phyloP scores from a whole-genome alignment of 345 rosid species.

The Passiflora organensis region DNA sequence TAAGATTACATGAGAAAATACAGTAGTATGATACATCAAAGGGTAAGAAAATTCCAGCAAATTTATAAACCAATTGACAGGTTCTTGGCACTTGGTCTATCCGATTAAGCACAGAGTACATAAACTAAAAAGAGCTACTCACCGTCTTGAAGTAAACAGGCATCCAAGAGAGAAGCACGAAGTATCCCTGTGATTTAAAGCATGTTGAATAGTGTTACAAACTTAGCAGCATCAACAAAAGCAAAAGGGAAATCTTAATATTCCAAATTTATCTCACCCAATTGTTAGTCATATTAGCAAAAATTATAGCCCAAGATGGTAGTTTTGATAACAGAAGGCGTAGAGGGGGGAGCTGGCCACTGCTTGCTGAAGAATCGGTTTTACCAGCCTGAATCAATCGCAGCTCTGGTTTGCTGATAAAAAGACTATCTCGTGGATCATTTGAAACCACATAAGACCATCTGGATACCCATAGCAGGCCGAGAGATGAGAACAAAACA shows the following conservation, averaged over 20 bases:
- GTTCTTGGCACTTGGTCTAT: neutral
- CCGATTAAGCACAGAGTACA: too few species aligned
- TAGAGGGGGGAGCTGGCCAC: constrained; percentile 41
- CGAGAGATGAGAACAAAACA: constrained; percentile 66
- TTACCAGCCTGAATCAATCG: constrained; percentile 70
- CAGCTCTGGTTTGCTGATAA: constrained; percentile 53
- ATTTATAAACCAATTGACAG: too few species aligned
- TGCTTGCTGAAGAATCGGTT: constrained; percentile 25
- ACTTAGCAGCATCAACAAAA: neutral
- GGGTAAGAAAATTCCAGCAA: too few species aligned
- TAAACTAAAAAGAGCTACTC: constrained; percentile 12
- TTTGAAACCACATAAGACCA: constrained; percentile 58
- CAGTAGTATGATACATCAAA: too few species aligned
- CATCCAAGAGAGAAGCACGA: constrained; percentile 98
- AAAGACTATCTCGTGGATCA: constrained; percentile 65
- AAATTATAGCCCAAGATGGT: constrained; percentile 84
- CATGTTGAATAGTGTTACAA: constrained; percentile 6
- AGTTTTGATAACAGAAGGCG: constrained; percentile 55
- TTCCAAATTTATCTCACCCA: constrained; percentile 54
- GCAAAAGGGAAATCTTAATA: neutral
- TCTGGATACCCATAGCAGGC: constrained; percentile 59
- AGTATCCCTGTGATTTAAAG: constrained; percentile 65
- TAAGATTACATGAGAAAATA: too few species aligned
- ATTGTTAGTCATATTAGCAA: constrained; percentile 82
- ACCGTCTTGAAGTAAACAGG: constrained; percentile 93